Base-by-base conservation (phyloP, 1,284 basidiomycete species). In the Puccinia horiana region DNA sequence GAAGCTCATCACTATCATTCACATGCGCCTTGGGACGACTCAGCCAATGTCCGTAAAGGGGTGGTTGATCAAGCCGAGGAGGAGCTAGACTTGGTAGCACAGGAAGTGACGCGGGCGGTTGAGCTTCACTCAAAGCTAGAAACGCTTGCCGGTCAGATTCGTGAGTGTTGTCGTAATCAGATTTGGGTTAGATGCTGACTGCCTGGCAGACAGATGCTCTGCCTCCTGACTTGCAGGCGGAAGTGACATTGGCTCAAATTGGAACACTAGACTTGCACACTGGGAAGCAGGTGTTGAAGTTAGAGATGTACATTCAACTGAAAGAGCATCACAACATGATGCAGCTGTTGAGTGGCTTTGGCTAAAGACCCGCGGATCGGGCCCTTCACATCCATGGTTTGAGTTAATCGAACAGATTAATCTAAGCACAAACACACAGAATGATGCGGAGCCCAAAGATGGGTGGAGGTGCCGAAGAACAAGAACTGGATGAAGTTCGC, bases 261-360 rank as follows among this genome's bases (percentile, higher is more conserved):
- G 65, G 65, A 8, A 69, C 23, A n/a, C 40, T 69, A 8, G 65
- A 69, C 37, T 1, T n/a, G 8, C 37, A 40, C 2, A 69, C 65
- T 23, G 9, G 37, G 1, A 35, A 69, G 20, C 37, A 69, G 42
- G 65, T 69, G 8, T 37, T 69, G 12, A 69, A 29, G 20, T 42
- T 23, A 26, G 42, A 69, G 37, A 18, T 69, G 32, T 44, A 18
- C 42, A n/a, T 44, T 1, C 65, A 69, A 32, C 65, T n/a, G 23
- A 20, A 35, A 1, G 65, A 69, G 12, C 65, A 69, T 44, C 65
- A 69, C n/a, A 37, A 69, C 1, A 42, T 69, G 65, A 69, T 69
- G 65, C 65, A n/a, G 65, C 23, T n/a, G 65, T 69, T n/a, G 42
- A 69, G 18, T 69, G 37, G 42, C 8, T 69, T 20, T 69, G 40